A percentile compares a stretch with the other conserved stretches of the same genome.
Conservation (phyloP, 1,139 yeast species). For the Zygoascus hellenicus region DNA sequence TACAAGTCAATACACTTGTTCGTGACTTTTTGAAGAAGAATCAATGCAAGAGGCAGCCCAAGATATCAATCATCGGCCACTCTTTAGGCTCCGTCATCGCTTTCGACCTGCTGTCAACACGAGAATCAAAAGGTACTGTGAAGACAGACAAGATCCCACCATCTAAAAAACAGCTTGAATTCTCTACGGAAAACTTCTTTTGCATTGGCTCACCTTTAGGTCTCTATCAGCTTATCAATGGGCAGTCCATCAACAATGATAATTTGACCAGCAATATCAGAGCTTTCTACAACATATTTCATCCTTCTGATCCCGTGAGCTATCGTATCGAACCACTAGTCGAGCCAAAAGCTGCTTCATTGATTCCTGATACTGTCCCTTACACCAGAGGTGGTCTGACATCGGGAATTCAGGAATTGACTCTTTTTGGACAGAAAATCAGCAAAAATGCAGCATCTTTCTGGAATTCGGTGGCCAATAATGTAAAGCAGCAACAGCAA, state of each 20-base stretch:
- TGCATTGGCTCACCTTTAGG: constrained; percentile 88
- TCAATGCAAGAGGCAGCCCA: constrained; percentile 52
- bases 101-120: constrained; percentile 60
- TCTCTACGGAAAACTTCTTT: constrained; percentile 66
- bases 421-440: constrained; percentile 40
- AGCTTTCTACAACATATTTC: constrained; percentile 70
- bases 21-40: constrained; percentile 59
- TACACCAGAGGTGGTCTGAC: constrained; percentile 46
- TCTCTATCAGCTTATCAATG: constrained; percentile 51
- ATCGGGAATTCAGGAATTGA: constrained; percentile 39
- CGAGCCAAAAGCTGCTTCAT: constrained; percentile 46
- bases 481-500: constrained; percentile 2
- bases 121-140: constrained; percentile 15
- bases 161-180: constrained; percentile 42
- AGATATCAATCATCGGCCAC: constrained; percentile 78
- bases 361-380: constrained; percentile 57
- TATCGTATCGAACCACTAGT: constrained; percentile 81
- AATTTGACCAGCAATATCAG: constrained; percentile 36
- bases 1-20: constrained; percentile 58
- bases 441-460: constrained; percentile 44
- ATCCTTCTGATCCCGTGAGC: constrained; percentile 86
- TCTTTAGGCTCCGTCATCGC: constrained; percentile 82
- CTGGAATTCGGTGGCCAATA: constrained; percentile 27
- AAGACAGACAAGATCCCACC: constrained; percentile 19
- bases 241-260: constrained; percentile 10